phyloP scores from a whole-genome alignment of 1,284 basidiomycete species.

The Irpex sp. region DNA sequence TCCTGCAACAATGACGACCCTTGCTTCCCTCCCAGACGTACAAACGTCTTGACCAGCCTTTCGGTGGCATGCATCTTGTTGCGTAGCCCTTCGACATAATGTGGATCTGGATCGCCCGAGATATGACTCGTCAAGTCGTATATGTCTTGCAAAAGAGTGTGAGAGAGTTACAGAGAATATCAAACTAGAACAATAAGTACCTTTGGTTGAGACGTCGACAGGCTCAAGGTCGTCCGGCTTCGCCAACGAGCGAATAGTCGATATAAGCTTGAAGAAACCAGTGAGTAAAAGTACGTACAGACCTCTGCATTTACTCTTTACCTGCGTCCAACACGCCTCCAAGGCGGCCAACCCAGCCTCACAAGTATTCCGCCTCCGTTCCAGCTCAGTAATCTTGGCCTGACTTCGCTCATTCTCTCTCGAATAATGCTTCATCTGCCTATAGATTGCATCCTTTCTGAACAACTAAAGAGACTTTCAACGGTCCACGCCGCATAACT shows the following conservation, averaged over 20 bases:
- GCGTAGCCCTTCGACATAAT: constrained; percentile 46
- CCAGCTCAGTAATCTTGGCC: constrained; percentile 67
- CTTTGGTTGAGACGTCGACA: constrained; percentile 40
- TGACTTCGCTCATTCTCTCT: constrained; percentile 75
- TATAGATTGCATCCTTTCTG: constrained; percentile 90
- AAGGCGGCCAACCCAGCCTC: constrained; percentile 80
- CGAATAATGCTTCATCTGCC: constrained; percentile 89
- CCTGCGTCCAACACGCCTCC: constrained; percentile 89
- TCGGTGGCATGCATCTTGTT: constrained; percentile 57
- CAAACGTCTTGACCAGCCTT: constrained; percentile 56
- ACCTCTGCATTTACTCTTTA: constrained; percentile 27
- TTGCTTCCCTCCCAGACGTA: constrained; percentile 39
- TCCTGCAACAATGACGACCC: constrained; percentile 30
- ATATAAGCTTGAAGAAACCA: constrained; percentile 50
- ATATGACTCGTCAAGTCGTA: constrained; percentile 56
- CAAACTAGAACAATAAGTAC: constrained; percentile 27
- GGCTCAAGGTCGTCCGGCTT: constrained; percentile 50
- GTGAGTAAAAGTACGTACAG: constrained; percentile 12
- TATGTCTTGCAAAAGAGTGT: constrained; percentile 22
- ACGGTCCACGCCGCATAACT: background rate
- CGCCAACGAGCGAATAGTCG: constrained; percentile 62
- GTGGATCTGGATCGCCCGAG: constrained; percentile 40
- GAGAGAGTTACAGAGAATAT: constrained; percentile 8
- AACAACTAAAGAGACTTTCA: constrained; percentile 20
- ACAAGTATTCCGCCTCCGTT: constrained; percentile 69